phyloP scores from a whole-genome alignment of 176 grass and related monocot species.

The Elaeis guineensis region DNA sequence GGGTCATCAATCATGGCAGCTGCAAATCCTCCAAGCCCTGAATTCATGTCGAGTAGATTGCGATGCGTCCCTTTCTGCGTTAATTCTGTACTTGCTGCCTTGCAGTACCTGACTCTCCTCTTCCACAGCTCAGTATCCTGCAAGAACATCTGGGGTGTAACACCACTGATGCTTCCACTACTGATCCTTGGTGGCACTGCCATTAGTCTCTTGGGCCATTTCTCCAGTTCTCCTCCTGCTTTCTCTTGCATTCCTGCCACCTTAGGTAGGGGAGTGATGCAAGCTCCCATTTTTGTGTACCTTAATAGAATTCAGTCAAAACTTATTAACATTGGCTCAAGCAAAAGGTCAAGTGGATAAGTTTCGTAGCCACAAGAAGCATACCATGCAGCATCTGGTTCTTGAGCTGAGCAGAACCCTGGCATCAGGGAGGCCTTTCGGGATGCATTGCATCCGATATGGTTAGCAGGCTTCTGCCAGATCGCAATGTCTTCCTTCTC shows the following conservation, averaged over 20 bases:
- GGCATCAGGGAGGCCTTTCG: neutral
- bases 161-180: slow-evolving; percentile 2
- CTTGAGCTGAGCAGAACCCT: slow-evolving; percentile 19
- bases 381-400: slow-evolving; percentile 32
- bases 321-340: neutral
- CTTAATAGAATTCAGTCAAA: slow-evolving; percentile 1
- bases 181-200: slow-evolving; percentile 13
- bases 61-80: slow-evolving; percentile 9
- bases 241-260: neutral
- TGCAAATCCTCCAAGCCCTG: slow-evolving; percentile 17
- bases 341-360: neutral
- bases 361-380: neutral
- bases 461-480: slow-evolving; percentile 29
- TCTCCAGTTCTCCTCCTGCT: slow-evolving; percentile 25
- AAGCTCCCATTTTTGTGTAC: slow-evolving; percentile 27
- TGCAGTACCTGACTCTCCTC: slow-evolving; percentile 10
- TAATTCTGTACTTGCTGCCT: neutral
- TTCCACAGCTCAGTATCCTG: slow-evolving; percentile 23
- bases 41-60: slow-evolving; percentile 24
- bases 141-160: slow-evolving; percentile 17
- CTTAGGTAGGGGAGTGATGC: slow-evolving; percentile 23
- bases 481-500: slow-evolving; percentile 19
- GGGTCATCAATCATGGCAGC: slow-evolving; percentile 8
- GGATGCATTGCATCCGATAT: slow-evolving; percentile 17
- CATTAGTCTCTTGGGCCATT: slow-evolving; percentile 26